Conservation (phyloP, 164 flowering plant genomes). For the Nelumbo lutea region DNA sequence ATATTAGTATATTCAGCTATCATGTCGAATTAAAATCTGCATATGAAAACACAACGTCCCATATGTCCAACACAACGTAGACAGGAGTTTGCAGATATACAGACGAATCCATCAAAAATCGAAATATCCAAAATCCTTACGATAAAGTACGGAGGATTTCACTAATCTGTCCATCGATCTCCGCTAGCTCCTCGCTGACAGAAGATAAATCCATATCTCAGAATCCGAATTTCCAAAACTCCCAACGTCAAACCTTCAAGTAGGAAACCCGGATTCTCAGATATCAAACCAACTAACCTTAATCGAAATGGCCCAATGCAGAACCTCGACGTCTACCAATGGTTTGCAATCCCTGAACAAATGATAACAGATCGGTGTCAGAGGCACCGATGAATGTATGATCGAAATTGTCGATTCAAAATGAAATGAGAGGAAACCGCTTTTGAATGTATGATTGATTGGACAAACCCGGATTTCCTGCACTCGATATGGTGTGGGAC, state of each 20-base stretch:
- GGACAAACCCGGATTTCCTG: too few relatives aligned
- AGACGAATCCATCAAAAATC: neutral
- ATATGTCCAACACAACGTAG: neutral
- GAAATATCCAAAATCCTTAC: conserved; percentile 37
- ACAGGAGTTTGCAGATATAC: neutral
- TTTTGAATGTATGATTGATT: too few relatives aligned
- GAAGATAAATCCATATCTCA: conserved; percentile 49
- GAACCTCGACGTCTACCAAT: too few relatives aligned
- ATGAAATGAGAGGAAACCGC: too few relatives aligned
- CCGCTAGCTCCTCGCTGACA: conserved; percentile 84
- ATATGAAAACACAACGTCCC: neutral
- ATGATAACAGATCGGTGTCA: too few relatives aligned
- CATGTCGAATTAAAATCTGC: neutral
- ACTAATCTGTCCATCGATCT: conserved; percentile 70
- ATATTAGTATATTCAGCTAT: neutral
- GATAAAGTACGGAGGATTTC: conserved; percentile 86
- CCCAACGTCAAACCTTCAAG: neutral
- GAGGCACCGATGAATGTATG: too few relatives aligned
- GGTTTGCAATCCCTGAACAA: neutral
- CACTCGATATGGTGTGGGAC: too few relatives aligned
- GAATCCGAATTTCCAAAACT: neutral
- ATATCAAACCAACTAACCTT: neutral
- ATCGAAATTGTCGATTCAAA: too few relatives aligned
- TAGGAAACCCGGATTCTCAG: neutral
- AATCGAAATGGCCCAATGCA: neutral